Base-by-base conservation (phyloP, 148 eudicot species). In the Polygonum maritimum region DNA sequence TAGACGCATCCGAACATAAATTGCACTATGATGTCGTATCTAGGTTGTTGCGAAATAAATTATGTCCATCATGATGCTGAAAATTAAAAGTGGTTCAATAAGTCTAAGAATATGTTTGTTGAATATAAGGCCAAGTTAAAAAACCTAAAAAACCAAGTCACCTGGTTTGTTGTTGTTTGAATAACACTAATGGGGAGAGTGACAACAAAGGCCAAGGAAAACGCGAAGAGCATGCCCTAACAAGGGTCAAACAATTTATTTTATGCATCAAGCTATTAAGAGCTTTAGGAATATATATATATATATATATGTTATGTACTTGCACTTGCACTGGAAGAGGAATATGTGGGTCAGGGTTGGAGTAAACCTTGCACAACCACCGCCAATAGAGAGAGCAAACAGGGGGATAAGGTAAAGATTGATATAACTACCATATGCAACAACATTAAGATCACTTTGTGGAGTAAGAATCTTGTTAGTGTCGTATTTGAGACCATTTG, bases 121-220 rank as follows among this genome's bases (percentile, higher is more conserved):
- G 31, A 26, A 26, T 26, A 26, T 26, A 14, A 14, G 31, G 31
- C 31, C 31, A 26, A 26, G 31, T 26, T 26, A 26, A 1, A 26
- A 26, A 26, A 26, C 0, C 31, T 26, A 26, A 5, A 60, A 36
- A 75, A 11, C 54, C 26, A 11, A 33, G 35, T 63, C 13, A 92
- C 98, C 92, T 94, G 98, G 80, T 96, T 96, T 16, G 99, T 96
- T 47, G 99, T 96, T 14, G 99, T 98, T 87, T 96, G 99, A 84
- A 96, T 96, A 81, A 96, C 91, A 35, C 98, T 98, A 21, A 75
- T 75, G 31, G 31, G 31, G 31, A 26, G 31, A 26, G 31, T 26
- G 31, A 26, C 31, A 26, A 26, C 31, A 26, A 26, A 26, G 31
- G 31, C 31, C 31, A 26, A 26, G 31, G 31, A 26, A 26, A 26